Evolutionary conservation across 257 asterid species (phyloP), one percentile per base, ranked within the genome.

Genomic region (Solanum sitiens): DNA sequence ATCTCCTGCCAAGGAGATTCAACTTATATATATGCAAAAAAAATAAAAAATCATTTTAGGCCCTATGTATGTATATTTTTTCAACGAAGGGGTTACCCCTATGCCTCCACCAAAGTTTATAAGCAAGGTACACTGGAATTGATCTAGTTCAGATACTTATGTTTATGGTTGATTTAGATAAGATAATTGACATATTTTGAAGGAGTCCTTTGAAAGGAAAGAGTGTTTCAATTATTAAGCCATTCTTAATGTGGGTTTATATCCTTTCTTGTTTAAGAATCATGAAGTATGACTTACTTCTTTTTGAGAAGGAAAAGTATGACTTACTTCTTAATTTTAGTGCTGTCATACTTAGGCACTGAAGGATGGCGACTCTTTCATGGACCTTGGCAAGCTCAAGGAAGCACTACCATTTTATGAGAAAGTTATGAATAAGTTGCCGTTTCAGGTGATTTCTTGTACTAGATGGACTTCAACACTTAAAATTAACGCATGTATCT

Each of bases 301-400:
- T 93, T 93, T n/a, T n/a, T n/a, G n/a, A n/a, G n/a, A n/a, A n/a
- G n/a, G n/a, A n/a, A n/a, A 90, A 92, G 61, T 12, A 83, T 85
- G 86, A 89, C 89, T 91, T 93, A 91, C 93, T 90, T 93, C 94
- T 93, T 93, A 93, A 87, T 96, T 94, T 89, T 93, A 92, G 95
- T 95, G 93, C 91, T 92, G 56, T 91, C 90, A 50, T 94, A 88
- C 93, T 79, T 93, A 97, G 99, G 98, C 92, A 89, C 87, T 97
- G 92, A 92, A 87, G 68, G 98, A 95, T 7, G 98, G 98, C 3
- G 95, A 97, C 92, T 89, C 92, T 27, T 92, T 95, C 90, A 94
- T 97, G 99, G 98, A 95, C 89, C 91, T 86, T 67, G 99, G 98
- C 85, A 90, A 92, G 61, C 94, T 97, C 85, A 93, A 93, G 92